A percentile compares a stretch with the other conserved stretches of the same genome.
These are phyloP conservation scores for Gracilaria domingensis DNA, from an alignment of 23 red algal genomes.

Conservation along the genomic window DNA sequence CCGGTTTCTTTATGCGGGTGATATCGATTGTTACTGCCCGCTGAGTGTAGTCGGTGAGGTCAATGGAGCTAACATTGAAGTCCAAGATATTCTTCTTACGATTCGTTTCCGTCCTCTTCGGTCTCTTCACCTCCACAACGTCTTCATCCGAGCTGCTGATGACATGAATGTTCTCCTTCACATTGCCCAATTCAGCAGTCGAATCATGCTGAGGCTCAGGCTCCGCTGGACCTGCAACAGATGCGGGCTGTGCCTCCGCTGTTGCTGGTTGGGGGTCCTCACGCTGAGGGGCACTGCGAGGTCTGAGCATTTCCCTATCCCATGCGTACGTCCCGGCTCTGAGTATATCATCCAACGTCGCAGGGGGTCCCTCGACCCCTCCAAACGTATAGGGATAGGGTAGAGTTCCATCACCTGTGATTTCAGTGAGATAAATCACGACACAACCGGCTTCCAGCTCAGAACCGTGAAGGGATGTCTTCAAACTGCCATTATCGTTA, in stretches of 20 bases:
- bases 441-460: neutral
- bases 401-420: neutral
- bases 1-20: neutral
- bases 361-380: constrained; percentile 10
- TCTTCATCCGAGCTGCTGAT: too few species aligned
- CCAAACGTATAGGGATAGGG: constrained; percentile 12
- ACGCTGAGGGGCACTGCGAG: neutral
- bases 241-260: neutral
- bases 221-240: neutral
- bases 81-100: neutral
- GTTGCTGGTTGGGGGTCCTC: neutral
- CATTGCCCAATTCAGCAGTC: too few species aligned
- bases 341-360: neutral
- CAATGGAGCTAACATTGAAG: neutral
- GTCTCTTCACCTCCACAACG: too few species aligned
- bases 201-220: too few species aligned
- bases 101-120: too few species aligned
- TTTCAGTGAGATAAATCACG: neutral
- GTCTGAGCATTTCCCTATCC: neutral
- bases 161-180: neutral
- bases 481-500: too few species aligned
- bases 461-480: neutral
- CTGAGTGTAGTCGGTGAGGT: neutral
- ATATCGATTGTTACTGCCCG: neutral
- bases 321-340: constrained; percentile 5